A percentile compares a stretch with the other conserved stretches of the same genome.
Conservation (phyloP, 495 filamentous ascomycete genomes). For the Tuber melanosporum region DNA sequence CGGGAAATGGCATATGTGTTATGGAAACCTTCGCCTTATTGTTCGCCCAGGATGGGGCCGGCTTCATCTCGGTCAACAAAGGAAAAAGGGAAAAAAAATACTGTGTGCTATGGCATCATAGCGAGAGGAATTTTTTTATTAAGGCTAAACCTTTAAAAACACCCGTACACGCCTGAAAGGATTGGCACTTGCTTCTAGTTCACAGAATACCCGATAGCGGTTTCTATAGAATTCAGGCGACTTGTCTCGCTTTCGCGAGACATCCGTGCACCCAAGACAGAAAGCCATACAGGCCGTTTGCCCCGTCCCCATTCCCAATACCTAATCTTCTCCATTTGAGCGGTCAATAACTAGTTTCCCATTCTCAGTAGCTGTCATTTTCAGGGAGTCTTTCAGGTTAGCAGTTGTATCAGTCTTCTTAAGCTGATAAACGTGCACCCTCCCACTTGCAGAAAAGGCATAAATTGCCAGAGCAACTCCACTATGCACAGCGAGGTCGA, state of each 20-base stretch:
- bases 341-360: slow-evolving; percentile 16
- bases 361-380: slow-evolving; percentile 21
- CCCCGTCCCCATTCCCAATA: not conserved
- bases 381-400: slow-evolving; percentile 5
- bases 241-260: not conserved
- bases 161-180: not conserved
- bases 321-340: not conserved
- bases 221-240: not conserved
- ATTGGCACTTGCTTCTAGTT: not conserved
- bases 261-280: not conserved
- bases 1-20: not conserved
- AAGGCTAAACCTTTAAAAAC: not conserved
- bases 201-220: not conserved
- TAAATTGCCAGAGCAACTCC: slow-evolving; percentile 44
- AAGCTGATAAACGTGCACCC: slow-evolving; percentile 42
- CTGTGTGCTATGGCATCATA: not conserved
- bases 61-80: not conserved
- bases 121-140: not conserved
- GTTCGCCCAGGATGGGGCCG: not conserved
- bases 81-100: not conserved
- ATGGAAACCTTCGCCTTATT: not conserved
- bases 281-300: not conserved
- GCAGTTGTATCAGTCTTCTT: slow-evolving; percentile 33
- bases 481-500: slow-evolving; percentile 45
- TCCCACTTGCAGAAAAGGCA: slow-evolving; percentile 44